Evolutionary conservation across 108 stramenopile genomes (phyloP).

Genomic region (Nitzschia inconspicua): DNA sequence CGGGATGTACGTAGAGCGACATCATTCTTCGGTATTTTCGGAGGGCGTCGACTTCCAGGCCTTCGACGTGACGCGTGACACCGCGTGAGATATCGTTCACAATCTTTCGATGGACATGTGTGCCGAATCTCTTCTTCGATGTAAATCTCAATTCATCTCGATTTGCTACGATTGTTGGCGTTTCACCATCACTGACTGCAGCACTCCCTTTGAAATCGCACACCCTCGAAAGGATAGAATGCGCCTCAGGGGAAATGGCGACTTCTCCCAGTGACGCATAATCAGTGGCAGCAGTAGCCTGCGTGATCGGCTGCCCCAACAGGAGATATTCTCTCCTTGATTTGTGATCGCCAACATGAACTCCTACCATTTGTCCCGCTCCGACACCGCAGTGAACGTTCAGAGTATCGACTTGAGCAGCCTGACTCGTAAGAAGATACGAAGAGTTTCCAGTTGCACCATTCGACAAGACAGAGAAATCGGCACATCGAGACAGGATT

Average conservation of each 20-base stretch:
- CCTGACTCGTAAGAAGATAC: neutral
- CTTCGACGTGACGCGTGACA: conserved; percentile 27
- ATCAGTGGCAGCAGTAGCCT: conserved; percentile 43
- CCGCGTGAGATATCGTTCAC: conserved; percentile 10
- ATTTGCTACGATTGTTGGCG: neutral
- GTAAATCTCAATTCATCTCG: neutral
- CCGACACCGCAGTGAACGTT: conserved; percentile 40
- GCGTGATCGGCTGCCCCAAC: conserved; percentile 64
- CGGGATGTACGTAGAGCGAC: conserved; percentile 76
- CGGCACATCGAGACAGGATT: conserved; percentile 51
- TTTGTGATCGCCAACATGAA: conserved; percentile 52
- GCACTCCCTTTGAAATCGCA: conserved; percentile 2
- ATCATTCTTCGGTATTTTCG: conserved; percentile 40
- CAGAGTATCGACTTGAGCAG: conserved; percentile 6
- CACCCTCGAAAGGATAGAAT: neutral
- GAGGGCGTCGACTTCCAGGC: conserved; percentile 36
- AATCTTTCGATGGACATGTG: conserved; percentile 1
- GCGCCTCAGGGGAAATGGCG: conserved; percentile 23
- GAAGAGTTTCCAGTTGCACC: conserved; percentile 2
- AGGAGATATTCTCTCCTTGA: conserved; percentile 49
- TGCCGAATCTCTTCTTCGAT: conserved; percentile 1
- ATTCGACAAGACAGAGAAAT: conserved; percentile 47
- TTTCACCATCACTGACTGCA: too few relatives aligned
- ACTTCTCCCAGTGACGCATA: conserved; percentile 42
- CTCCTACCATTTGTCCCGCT: conserved; percentile 42